These are phyloP conservation scores for Aspergillus thermomutatus DNA, from an alignment of 2,329 filamentous ascomycete genomes.

Conservation along the genomic window DNA sequence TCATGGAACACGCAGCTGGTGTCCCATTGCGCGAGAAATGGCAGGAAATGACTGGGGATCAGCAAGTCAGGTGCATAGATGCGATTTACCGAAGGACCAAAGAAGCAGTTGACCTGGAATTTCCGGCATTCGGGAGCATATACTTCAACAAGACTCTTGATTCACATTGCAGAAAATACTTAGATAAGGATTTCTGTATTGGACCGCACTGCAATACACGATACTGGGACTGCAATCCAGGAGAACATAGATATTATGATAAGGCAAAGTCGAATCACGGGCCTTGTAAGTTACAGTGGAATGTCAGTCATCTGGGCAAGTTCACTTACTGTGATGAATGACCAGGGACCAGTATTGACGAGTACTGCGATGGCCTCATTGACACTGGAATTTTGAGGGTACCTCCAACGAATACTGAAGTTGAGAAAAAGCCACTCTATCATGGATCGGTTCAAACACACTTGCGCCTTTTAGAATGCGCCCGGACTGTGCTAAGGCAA, in stretches of 20 bases:
- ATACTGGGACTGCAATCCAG: conserved; percentile 17
- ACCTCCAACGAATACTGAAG: conserved; percentile 19
- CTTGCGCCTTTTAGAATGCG: conserved; percentile 27
- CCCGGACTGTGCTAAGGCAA: conserved; percentile 26
- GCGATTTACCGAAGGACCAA: conserved; percentile 7
- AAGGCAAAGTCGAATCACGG: conserved; percentile 33
- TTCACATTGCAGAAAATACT: conserved; percentile 8
- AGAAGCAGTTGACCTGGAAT: conserved; percentile 20
- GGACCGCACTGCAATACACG: conserved; percentile 30
- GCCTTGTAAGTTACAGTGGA: conserved; percentile 32
- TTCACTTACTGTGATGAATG: conserved; percentile 10
- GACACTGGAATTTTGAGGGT: conserved; percentile 38
- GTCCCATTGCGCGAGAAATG: conserved; percentile 31
- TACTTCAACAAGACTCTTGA: conserved; percentile 28
- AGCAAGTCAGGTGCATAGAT: conserved; percentile 25
- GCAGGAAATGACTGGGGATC: conserved; percentile 26
- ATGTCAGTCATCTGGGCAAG: background rate
- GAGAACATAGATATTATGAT: conserved; percentile 30
- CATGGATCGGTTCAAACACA: conserved; percentile 35
- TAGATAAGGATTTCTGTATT: conserved; percentile 29
- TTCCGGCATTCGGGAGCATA: conserved; percentile 36
- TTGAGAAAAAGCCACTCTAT: conserved; percentile 27
- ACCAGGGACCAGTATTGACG: conserved; percentile 32
- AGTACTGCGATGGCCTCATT: conserved; percentile 37
- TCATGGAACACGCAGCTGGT: conserved; percentile 38